phyloP scores from a whole-genome alignment of 2,329 filamentous ascomycete species.

The Hymenoscyphus scutula region DNA sequence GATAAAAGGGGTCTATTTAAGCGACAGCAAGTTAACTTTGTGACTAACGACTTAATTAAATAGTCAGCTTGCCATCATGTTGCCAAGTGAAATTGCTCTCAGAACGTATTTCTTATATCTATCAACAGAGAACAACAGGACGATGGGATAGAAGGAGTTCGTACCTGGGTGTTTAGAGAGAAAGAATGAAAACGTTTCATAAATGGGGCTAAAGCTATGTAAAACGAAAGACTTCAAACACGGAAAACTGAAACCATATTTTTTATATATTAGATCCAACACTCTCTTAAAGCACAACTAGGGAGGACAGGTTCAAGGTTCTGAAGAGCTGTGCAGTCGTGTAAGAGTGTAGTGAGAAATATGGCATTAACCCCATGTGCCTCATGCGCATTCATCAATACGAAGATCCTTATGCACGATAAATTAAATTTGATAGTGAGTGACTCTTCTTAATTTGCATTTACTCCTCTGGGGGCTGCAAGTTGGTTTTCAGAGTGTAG shows the following conservation, averaged over 20 bases:
- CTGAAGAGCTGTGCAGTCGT: not conserved
- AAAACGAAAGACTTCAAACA: not conserved
- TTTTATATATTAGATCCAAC: not conserved
- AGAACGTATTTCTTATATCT: not conserved
- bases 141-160: not conserved
- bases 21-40: not conserved
- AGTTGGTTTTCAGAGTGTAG: not conserved
- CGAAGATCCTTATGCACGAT: not conserved
- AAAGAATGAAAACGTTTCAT: not conserved
- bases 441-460: not conserved
- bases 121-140: not conserved
- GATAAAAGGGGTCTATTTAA: too few species aligned
- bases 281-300: not conserved
- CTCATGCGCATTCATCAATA: not conserved
- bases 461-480: slow-evolving; percentile 1
- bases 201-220: not conserved
- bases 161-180: not conserved
- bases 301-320: not conserved
- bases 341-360: not conserved
- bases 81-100: too few species aligned
- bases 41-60: too few species aligned
- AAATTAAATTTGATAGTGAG: not conserved
- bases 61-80: too few species aligned
- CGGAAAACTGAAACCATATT: not conserved
- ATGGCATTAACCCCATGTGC: not conserved